Conservation (phyloP, 2,329 filamentous ascomycete species). For the Colletotrichum sp. region DNA sequence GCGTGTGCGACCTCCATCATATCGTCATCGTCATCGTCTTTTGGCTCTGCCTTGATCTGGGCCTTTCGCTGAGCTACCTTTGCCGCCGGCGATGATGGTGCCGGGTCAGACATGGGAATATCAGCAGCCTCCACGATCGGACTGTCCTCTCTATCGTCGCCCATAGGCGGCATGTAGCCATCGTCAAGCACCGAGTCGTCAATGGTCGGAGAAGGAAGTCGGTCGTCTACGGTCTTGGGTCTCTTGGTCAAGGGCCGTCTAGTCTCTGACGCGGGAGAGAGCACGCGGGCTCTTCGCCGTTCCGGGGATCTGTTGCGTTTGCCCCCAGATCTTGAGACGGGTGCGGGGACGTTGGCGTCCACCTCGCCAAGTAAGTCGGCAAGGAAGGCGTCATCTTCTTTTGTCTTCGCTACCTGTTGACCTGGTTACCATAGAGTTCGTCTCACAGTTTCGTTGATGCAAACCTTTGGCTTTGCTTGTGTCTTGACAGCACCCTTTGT, state of each 20-base stretch:
- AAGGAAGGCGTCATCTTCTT: conserved; percentile 90
- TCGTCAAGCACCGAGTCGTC: conserved; percentile 61
- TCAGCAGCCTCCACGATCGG: conserved; percentile 38
- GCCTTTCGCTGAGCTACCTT: conserved; percentile 78
- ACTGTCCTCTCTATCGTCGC: conserved; percentile 61
- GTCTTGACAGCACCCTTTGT: conserved; percentile 72
- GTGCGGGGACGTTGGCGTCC: conserved; percentile 70
- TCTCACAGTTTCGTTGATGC: conserved; percentile 10
- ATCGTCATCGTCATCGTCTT: conserved; percentile 76
- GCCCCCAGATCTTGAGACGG: conserved; percentile 60
- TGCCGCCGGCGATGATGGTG: conserved; percentile 85
- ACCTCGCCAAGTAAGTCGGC: conserved; percentile 85
- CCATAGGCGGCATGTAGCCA: conserved; percentile 54
- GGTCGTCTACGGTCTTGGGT: conserved; percentile 57
- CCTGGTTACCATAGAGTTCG: background rate
- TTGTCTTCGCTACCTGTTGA: conserved; percentile 72
- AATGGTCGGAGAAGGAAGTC: conserved; percentile 50
- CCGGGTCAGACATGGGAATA: conserved; percentile 83
- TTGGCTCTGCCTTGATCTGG: conserved; percentile 51
- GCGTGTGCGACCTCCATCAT: conserved; percentile 87
- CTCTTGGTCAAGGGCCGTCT: conserved; percentile 62
- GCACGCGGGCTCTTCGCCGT: conserved; percentile 77
- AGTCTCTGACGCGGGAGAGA: conserved; percentile 72
- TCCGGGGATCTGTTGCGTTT: conserved; percentile 75
- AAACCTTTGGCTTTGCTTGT: conserved; percentile 82